A percentile compares a stretch with the other conserved stretches of the same genome.
Conservation (phyloP, 148 eudicot species). For the Bassia scoparia region DNA sequence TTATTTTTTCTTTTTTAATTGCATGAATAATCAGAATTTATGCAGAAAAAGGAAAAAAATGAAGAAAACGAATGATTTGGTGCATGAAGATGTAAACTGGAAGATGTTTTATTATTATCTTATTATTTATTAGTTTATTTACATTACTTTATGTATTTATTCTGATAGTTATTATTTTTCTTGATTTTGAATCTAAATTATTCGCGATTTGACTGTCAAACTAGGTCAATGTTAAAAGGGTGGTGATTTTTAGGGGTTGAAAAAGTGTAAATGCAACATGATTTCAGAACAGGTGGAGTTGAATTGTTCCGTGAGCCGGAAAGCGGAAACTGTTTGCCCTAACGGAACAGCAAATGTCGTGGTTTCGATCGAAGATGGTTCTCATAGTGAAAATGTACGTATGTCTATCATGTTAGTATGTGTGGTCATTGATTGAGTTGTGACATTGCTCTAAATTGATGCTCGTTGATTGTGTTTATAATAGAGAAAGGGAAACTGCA, state of each 20-base stretch:
- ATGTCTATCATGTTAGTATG: conserved; percentile 11
- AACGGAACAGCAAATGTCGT: conserved; percentile 29
- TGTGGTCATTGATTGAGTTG: not conserved
- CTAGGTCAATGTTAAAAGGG: conserved; percentile 29
- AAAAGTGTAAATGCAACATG: conserved; percentile 31
- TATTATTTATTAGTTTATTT: no score
- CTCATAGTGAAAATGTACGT: conserved; percentile 27
- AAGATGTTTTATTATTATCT: no score
- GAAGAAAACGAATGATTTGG: no score
- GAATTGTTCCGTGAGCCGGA: conserved; percentile 30
- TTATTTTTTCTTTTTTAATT: no score
- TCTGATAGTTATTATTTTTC: no score
- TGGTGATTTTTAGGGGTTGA: conserved; percentile 24
- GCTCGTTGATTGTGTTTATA: conserved; percentile 15
- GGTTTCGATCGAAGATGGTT: conserved; percentile 23
- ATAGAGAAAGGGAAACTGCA: conserved; percentile 47
- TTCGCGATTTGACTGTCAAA: conserved; percentile 7
- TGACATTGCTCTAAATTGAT: not conserved
- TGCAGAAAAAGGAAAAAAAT: no score
- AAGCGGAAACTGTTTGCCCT: conserved; percentile 26
- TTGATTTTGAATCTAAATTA: not conserved
- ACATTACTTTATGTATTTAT: no score
- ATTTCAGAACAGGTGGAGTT: conserved; percentile 42
- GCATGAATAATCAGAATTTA: no score
- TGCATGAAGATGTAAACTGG: no score